Evolutionary conservation across 768 basidiomycete species (phyloP).

Genomic region (Macrolepiota dolichaula): DNA sequence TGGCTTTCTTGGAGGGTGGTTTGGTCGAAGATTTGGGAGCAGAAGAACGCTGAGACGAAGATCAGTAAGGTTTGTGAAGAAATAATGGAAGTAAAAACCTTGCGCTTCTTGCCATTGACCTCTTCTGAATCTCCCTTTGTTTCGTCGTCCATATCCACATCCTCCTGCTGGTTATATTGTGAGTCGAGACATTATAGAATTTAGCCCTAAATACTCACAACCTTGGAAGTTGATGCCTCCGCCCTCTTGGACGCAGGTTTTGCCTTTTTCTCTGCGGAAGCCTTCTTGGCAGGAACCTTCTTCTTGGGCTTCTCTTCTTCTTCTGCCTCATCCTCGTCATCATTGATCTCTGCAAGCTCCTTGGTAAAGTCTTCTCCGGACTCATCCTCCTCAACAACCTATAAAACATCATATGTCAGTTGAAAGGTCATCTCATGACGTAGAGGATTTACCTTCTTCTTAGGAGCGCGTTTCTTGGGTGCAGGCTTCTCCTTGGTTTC

Average conservation of each 20-base stretch:
- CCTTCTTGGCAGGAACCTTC: constrained; percentile 40
- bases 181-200: neutral
- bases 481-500: constrained; percentile 43
- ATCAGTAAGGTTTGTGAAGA: neutral
- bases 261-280: constrained; percentile 18
- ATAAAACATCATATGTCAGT: neutral
- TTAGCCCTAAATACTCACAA: neutral
- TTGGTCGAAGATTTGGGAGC: constrained; percentile 39
- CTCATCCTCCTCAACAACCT: constrained; percentile 31
- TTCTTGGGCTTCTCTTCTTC: constrained; percentile 45
- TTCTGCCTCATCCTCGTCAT: constrained; percentile 34
- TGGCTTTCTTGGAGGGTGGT: constrained; percentile 44
- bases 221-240: constrained; percentile 13
- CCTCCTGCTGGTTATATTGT: constrained; percentile 25
- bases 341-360: constrained; percentile 35
- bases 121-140: constrained; percentile 41
- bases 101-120: constrained; percentile 62
- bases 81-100: constrained; percentile 38
- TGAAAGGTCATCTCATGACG: neutral
- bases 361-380: constrained; percentile 44
- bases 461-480: constrained; percentile 44
- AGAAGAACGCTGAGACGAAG: constrained; percentile 24
- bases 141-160: constrained; percentile 38
- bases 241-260: constrained; percentile 22
- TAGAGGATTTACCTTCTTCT: constrained; percentile 34